phyloP scores from a whole-genome alignment of 2,329 filamentous ascomycete genomes.

The Alternaria infectoria region DNA sequence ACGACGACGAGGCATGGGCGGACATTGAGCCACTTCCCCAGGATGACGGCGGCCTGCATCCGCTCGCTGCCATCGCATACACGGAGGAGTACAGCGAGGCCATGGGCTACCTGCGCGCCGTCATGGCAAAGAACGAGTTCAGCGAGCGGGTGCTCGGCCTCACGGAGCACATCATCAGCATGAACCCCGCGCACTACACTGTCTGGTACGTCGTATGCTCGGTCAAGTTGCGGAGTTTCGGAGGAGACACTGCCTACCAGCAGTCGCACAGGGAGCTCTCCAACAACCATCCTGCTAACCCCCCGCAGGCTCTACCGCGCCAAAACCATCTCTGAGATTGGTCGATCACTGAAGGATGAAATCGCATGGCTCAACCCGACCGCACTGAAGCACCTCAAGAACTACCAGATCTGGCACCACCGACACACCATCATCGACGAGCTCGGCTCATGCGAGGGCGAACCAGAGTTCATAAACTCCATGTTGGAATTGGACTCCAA shows the following conservation, averaged over 20 bases:
- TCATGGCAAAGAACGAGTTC: slow-evolving; percentile 89
- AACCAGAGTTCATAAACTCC: slow-evolving; percentile 74
- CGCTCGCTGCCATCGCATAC: slow-evolving; percentile 93
- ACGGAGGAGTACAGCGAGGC: slow-evolving; percentile 88
- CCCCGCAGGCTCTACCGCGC: slow-evolving; percentile 79
- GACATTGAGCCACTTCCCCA: slow-evolving; percentile 84
- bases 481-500: slow-evolving; percentile 91
- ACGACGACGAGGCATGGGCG: slow-evolving; percentile 77
- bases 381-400: slow-evolving; percentile 86
- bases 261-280: background rate
- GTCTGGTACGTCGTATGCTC: slow-evolving; percentile 69
- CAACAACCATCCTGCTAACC: slow-evolving; percentile 20
- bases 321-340: slow-evolving; percentile 72
- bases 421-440: slow-evolving; percentile 63
- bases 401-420: slow-evolving; percentile 96
- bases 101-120: slow-evolving; percentile 88
- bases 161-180: slow-evolving; percentile 85
- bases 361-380: slow-evolving; percentile 85
- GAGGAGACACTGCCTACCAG: slow-evolving; percentile 1
- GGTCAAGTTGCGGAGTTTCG: background rate
- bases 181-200: slow-evolving; percentile 98
- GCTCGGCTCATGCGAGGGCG: slow-evolving; percentile 66
- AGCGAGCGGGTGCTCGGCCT: slow-evolving; percentile 78
- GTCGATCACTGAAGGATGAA: slow-evolving; percentile 72
- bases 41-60: slow-evolving; percentile 75